These are phyloP conservation scores for Sarocladiaceae sp. DNA, from an alignment of 2,329 filamentous ascomycete species.

Conservation along the genomic window DNA sequence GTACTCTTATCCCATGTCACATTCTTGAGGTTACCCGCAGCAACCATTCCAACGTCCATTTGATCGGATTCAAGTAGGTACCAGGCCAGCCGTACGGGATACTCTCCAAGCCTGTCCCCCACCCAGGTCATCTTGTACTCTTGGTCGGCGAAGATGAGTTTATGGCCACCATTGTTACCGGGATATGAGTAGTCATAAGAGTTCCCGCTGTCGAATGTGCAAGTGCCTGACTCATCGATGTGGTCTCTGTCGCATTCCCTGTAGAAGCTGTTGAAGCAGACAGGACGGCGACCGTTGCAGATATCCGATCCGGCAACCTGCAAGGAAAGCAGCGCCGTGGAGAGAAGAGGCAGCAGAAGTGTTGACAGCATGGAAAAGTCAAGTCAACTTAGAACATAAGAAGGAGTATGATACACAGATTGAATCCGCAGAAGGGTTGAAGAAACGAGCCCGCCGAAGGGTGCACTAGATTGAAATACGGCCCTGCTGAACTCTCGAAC, in stretches of 20 bases:
- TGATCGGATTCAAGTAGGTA: background rate
- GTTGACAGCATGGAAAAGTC: background rate
- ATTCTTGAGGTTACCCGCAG: background rate
- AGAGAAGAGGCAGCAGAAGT: background rate
- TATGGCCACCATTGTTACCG: conserved; percentile 5
- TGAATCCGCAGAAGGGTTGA: no score
- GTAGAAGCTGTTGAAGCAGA: conserved; percentile 5
- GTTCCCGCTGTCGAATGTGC: background rate
- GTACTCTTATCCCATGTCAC: background rate
- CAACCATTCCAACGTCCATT: background rate
- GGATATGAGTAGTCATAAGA: conserved; percentile 1
- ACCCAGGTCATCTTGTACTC: background rate
- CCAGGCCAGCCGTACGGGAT: background rate
- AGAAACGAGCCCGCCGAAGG: no score
- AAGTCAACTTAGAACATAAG: background rate
- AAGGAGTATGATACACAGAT: no score
- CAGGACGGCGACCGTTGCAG: background rate
- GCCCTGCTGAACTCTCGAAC: no score
- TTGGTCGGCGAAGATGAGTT: conserved; percentile 4
- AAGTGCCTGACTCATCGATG: background rate
- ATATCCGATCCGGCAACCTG: background rate
- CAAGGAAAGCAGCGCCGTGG: background rate
- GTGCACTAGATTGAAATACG: background rate
- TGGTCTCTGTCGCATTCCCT: background rate
- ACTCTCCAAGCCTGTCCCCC: background rate